A percentile compares a stretch with the other conserved stretches of the same genome.
Conservation (phyloP, 345 rosid species). For the Orychophragmus violaceus region DNA sequence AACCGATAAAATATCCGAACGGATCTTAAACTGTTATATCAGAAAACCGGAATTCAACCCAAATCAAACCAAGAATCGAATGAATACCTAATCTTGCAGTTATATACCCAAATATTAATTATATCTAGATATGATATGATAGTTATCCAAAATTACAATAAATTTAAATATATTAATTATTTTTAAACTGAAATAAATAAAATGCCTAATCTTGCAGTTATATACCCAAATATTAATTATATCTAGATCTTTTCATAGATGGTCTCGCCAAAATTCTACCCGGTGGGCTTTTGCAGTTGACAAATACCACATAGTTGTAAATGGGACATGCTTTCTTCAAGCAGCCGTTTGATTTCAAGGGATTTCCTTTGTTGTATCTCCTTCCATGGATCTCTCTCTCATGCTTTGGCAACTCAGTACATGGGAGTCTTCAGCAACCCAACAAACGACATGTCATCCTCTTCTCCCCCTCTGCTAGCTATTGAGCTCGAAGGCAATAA, state of each 20-base stretch:
- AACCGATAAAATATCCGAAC: too few relatives aligned
- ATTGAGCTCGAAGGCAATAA: slow-evolving; percentile 43
- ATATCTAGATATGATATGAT: too few relatives aligned
- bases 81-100: too few relatives aligned
- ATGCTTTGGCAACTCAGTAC: slow-evolving; percentile 7
- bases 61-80: too few relatives aligned
- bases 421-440: slow-evolving; percentile 42
- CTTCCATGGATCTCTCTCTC: slow-evolving; percentile 19
- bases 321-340: slow-evolving; percentile 43
- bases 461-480: slow-evolving; percentile 47
- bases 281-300: slow-evolving; percentile 44
- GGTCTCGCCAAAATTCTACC: slow-evolving; percentile 31
- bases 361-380: slow-evolving; percentile 34
- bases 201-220: too few relatives aligned
- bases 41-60: too few relatives aligned
- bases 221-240: too few relatives aligned
- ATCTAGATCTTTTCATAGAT: slow-evolving; percentile 24
- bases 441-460: slow-evolving; percentile 12
- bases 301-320: slow-evolving; percentile 30
- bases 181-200: too few relatives aligned
- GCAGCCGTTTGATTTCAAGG: slow-evolving; percentile 38
- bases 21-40: too few relatives aligned
- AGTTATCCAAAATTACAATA: too few relatives aligned
- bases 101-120: too few relatives aligned
- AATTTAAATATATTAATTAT: too few relatives aligned